Conservation (phyloP, 1,139 yeast genomes). For the Saccharomyces hybrid region DNA sequence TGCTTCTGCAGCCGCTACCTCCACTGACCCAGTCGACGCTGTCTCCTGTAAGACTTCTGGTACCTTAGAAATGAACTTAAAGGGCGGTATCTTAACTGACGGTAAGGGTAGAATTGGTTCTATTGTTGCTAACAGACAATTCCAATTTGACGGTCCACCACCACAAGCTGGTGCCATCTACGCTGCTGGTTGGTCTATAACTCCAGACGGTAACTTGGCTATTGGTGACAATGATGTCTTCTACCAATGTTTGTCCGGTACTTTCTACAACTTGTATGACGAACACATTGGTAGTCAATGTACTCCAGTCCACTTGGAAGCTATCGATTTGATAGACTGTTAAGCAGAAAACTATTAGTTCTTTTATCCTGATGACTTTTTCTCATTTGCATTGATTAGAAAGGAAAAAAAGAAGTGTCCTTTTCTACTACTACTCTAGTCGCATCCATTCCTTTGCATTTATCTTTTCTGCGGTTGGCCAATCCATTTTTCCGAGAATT, state of each 20-base stretch:
- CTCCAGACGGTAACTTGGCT: conserved; percentile 57
- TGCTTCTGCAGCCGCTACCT: conserved; percentile 29
- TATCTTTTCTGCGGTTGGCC: not conserved
- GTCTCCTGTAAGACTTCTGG: conserved; percentile 44
- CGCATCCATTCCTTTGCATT: conserved; percentile 13
- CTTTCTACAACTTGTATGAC: conserved; percentile 77
- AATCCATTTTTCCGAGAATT: not conserved
- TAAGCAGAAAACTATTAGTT: conserved; percentile 26
- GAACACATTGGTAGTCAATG: conserved; percentile 62
- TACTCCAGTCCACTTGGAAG: conserved; percentile 51
- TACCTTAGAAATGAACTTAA: conserved; percentile 50
- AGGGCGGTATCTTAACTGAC: conserved; percentile 50
- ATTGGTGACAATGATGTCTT: conserved; percentile 57
- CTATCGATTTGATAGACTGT: conserved; percentile 59
- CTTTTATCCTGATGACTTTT: not conserved
- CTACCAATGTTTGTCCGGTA: conserved; percentile 76
- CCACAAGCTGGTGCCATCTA: conserved; percentile 81
- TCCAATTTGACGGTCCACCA: conserved; percentile 85
- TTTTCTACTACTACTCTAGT: conserved; percentile 1
- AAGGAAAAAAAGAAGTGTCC: not conserved
- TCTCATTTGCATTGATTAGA: not conserved
- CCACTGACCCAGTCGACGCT: conserved; percentile 34
- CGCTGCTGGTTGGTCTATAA: conserved; percentile 74
- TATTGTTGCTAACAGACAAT: conserved; percentile 78
- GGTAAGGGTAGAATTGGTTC: conserved; percentile 67